Evolutionary conservation across 179 eudicot species (phyloP), one percentile per base, ranked within the genome.

Genomic region (Drosera spatulata): DNA sequence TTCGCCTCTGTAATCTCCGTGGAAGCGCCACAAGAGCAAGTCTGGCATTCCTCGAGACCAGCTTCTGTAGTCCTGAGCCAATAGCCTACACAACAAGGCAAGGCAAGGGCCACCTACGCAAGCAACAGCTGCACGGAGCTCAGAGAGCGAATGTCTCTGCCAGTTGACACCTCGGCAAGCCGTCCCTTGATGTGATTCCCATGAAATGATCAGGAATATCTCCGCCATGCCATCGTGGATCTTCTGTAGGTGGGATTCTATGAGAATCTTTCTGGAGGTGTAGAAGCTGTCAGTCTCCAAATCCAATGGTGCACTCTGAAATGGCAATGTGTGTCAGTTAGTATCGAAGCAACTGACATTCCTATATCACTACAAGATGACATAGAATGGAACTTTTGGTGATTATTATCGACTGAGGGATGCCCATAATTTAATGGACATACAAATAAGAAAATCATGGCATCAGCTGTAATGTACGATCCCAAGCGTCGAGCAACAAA

Each of bases 31-130:
- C 46, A 91, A 59, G 58, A 91, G 64, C 53, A 91, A 67, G 77
- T 91, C 98, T 45, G 98, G 98, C 98, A 91, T 91, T 60, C 98
- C 98, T 51, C 95, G 75, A n/a, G 95, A 77, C 98, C 98, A 91
- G 76, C 91, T 91, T 12, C 87, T 66, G 50, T 91, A 91, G 75
- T 82, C 98, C 73, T 84, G 91, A 40, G 96, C 87, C 73, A 91
- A 72, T 51, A 82, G 96, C 57, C 95, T 77, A 69, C 84, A 91
- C 51, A 88, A 52, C 14, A 84, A 79, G 46, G 96, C 87, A 8
- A 91, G 63, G 58, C 91, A 80, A 15, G 82, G 76, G 13, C 98
- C 96, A 12, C 95, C 88, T 11, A 91, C 77, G 75, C 98, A 91
- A 9, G 82, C 74, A 49, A 85, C 91, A n/a, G 90, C 91, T 51